These are phyloP conservation scores for Yarrowia deformans DNA, from an alignment of 805 yeast species.

Conservation along the genomic window DNA sequence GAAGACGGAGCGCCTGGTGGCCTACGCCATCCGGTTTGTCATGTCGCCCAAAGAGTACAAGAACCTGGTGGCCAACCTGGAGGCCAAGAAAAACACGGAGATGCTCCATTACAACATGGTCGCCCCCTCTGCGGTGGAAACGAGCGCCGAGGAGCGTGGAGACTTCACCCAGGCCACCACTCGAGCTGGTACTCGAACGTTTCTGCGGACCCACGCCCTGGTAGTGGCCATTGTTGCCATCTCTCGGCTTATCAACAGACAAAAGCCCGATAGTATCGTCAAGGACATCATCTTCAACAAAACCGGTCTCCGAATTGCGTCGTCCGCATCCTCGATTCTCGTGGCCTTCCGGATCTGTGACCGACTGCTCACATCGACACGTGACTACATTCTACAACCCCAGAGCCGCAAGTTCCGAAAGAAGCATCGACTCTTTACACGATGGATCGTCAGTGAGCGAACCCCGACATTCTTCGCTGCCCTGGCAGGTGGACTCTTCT, in stretches of 20 bases:
- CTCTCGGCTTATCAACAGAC: slow-evolving; percentile 30
- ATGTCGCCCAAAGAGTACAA: slow-evolving; percentile 46
- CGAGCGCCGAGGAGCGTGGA: slow-evolving; percentile 39
- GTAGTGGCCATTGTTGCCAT: slow-evolving; percentile 41
- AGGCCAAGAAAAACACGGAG: slow-evolving; percentile 34
- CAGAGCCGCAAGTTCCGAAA: slow-evolving; percentile 39
- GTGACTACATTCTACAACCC: slow-evolving; percentile 33
- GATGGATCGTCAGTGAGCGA: slow-evolving; percentile 39
- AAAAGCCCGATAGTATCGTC: slow-evolving; percentile 27
- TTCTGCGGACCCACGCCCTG: slow-evolving; percentile 44
- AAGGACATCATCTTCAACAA: slow-evolving; percentile 30
- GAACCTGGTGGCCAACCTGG: slow-evolving; percentile 38
- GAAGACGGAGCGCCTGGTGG: slow-evolving; percentile 35
- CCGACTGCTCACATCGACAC: slow-evolving; percentile 13
- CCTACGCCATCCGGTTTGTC: slow-evolving; percentile 45
- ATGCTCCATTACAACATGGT: slow-evolving; percentile 35
- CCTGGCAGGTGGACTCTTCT: slow-evolving; percentile 46
- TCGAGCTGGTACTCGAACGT: slow-evolving; percentile 39
- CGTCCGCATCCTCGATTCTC: slow-evolving; percentile 15
- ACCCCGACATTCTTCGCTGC: slow-evolving; percentile 44
- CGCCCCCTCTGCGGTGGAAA: slow-evolving; percentile 33
- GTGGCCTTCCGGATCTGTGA: slow-evolving; percentile 35
- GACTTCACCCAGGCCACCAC: slow-evolving; percentile 41
- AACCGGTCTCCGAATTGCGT: slow-evolving; percentile 31
- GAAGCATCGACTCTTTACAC: slow-evolving; percentile 31